Percentiles rank a stretch among this genome's conserved stretches.
Conservation (phyloP, 202 grass and related monocot genomes). For the Panicum hallii region DNA sequence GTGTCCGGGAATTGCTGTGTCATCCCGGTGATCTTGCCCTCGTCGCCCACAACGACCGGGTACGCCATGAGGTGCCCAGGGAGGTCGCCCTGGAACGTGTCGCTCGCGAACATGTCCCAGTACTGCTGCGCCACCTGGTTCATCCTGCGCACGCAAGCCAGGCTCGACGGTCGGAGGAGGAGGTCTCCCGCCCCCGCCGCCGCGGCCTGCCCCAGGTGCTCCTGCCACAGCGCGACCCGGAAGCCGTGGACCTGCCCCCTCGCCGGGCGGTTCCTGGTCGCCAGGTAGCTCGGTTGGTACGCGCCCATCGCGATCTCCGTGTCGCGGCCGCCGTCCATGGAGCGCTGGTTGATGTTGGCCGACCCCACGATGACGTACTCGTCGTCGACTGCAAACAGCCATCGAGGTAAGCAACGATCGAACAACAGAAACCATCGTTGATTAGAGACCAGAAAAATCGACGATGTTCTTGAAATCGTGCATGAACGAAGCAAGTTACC, state of each 20-base stretch:
- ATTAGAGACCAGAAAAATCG: background rate
- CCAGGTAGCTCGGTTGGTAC: constrained; percentile 69
- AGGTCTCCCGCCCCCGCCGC: background rate
- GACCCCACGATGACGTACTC: constrained; percentile 91
- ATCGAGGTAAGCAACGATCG: background rate
- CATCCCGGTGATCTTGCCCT: constrained; percentile 30
- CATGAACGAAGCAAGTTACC: constrained; percentile 36
- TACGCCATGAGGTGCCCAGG: constrained; percentile 80
- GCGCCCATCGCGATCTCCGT: constrained; percentile 84
- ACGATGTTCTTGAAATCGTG: background rate
- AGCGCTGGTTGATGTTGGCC: constrained; percentile 89
- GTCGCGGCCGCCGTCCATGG: constrained; percentile 83
- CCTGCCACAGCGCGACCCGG: constrained; percentile 67
- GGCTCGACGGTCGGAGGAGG: constrained; percentile 53
- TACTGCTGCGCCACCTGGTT: constrained; percentile 54
- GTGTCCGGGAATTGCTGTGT: constrained; percentile 71
- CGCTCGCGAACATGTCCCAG: constrained; percentile 59
- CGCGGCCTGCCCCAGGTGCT: constrained; percentile 62
- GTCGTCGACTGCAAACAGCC: constrained; percentile 63
- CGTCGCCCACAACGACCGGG: constrained; percentile 48
- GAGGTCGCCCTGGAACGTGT: constrained; percentile 50
- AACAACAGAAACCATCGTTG: no score
- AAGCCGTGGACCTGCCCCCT: constrained; percentile 77
- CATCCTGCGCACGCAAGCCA: constrained; percentile 59
- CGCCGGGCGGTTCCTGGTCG: constrained; percentile 29